Base-by-base conservation (phyloP, 2,329 filamentous ascomycete genomes). In the Trichoderma sp. region DNA sequence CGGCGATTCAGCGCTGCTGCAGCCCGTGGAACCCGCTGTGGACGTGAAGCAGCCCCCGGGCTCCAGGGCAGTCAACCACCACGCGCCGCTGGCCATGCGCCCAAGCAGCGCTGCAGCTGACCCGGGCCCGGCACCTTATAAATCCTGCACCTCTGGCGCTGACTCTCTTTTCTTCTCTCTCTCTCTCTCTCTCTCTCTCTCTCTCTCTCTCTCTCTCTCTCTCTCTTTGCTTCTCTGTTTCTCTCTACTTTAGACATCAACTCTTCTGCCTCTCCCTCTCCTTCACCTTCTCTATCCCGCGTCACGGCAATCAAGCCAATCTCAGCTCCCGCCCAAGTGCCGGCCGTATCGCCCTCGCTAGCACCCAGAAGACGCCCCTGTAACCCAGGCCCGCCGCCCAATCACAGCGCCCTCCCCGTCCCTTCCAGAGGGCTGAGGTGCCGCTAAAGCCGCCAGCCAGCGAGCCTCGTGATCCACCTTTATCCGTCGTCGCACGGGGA, bases 391-490 rank as follows among this genome's bases (percentile, higher is more conserved):
- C 18, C 46, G 60, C 46, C 24, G 49, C 63, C 63, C 63, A 66
- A 66, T 66, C 63, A 66, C 39, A 49, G 28, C 63, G 54, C 52
- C 63, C 63, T 66, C 16, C 39, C 39, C 7, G 18, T 43, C 52
- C 49, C 52, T 26, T 30, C 18, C 63, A 58, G 54, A 66, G 63
- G 63, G 63, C 63, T 66, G 63, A 59, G 43, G 37, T 66, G 63
- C 49, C 63, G 63, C 63, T 66, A 66, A 59, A 43, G n/a, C n/a
- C 39, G 52, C 39, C 63, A 66, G 63, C 39, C 39, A 30, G 46
- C 49, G 58, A 68, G 56, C 66, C 63, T 69, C 61, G 61, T 67
- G 68, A 68, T 70, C 68, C 65, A 70, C 68, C 64, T 70, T 70
- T 68, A 70, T 68, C 68, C 68, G 68, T 54, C 58, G 51, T 54